Conservation (phyloP, 2,329 filamentous ascomycete species). For the Epichloe scottii region DNA sequence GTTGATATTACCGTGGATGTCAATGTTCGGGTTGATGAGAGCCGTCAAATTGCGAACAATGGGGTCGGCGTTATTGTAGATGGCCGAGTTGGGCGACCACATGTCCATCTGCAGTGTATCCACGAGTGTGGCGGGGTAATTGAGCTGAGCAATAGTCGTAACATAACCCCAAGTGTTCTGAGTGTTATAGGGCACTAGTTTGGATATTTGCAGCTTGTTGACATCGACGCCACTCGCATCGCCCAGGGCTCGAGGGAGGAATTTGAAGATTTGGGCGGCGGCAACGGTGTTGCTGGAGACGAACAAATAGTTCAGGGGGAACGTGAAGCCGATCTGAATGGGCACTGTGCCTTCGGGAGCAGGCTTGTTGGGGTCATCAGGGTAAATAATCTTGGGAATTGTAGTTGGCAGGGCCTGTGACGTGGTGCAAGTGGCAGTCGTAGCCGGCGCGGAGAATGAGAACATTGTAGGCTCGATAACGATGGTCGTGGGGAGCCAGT, state of each 20-base stretch:
- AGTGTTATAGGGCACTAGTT: constrained; percentile 67
- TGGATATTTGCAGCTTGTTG: constrained; percentile 51
- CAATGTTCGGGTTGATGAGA: constrained; percentile 73
- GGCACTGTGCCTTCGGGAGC: constrained; percentile 53
- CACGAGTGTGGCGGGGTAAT: constrained; percentile 61
- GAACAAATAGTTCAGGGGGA: constrained; percentile 71
- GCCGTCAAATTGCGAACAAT: constrained; percentile 62
- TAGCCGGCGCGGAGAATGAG: constrained; percentile 19
- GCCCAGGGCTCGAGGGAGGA: constrained; percentile 58
- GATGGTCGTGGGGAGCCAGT: constrained; percentile 48
- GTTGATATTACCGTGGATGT: constrained; percentile 23
- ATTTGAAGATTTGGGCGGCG: constrained; percentile 73
- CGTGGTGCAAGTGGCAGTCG: constrained; percentile 27
- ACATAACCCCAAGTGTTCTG: constrained; percentile 57
- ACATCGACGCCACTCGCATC: constrained; percentile 46
- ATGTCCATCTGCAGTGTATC: constrained; percentile 56
- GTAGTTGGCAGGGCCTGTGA: constrained; percentile 47
- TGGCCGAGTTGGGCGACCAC: constrained; percentile 53
- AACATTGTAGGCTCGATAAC: constrained; percentile 36
- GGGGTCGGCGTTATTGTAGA: constrained; percentile 58
- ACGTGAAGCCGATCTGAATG: constrained; percentile 77
- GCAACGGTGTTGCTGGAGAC: constrained; percentile 60
- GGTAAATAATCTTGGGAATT: constrained; percentile 65
- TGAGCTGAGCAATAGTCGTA: constrained; percentile 58
- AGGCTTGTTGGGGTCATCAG: constrained; percentile 40